These are phyloP conservation scores for Setaria italica DNA, from an alignment of 202 grass and related monocot species.

Conservation along the genomic window DNA sequence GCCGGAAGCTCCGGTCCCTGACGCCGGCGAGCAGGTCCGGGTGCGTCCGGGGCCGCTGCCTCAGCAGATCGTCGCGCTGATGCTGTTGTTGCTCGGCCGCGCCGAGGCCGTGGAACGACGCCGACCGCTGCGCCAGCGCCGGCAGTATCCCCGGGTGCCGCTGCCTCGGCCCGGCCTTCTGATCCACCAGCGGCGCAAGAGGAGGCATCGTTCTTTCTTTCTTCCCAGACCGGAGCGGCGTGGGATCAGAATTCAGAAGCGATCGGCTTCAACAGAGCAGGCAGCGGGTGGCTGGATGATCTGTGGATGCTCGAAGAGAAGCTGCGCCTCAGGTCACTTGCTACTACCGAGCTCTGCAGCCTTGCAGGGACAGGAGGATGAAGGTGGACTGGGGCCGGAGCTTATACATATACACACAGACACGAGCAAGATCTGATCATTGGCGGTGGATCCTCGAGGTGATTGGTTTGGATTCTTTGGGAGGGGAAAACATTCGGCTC, in stretches of 20 bases:
- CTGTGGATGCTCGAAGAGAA: neutral
- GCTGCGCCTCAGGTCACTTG: neutral
- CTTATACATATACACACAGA: neutral
- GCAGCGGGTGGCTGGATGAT: neutral
- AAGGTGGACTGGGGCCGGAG: neutral
- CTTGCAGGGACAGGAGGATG: neutral
- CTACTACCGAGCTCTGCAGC: neutral
- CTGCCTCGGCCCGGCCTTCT: conserved; percentile 19
- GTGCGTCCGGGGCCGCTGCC: conserved; percentile 58
- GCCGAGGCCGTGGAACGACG: conserved; percentile 64
- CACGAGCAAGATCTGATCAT: neutral
- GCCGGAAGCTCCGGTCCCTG: conserved; percentile 17
- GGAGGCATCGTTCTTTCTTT: conserved; percentile 35
- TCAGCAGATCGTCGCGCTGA: conserved; percentile 21
- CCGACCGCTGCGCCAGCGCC: conserved; percentile 34
- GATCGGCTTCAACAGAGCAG: neutral
- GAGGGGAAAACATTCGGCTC: neutral
- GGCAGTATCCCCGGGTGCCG: neutral
- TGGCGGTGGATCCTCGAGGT: neutral
- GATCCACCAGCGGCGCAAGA: conserved; percentile 28
- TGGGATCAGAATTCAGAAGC: neutral
- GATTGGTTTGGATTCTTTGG: neutral
- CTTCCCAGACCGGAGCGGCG: neutral
- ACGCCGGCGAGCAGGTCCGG: conserved; percentile 57
- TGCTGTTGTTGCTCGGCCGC: conserved; percentile 4